These are phyloP conservation scores for Naegleria lovaniensis DNA, from an alignment of 208 protist genomes.

Conservation along the genomic window DNA sequence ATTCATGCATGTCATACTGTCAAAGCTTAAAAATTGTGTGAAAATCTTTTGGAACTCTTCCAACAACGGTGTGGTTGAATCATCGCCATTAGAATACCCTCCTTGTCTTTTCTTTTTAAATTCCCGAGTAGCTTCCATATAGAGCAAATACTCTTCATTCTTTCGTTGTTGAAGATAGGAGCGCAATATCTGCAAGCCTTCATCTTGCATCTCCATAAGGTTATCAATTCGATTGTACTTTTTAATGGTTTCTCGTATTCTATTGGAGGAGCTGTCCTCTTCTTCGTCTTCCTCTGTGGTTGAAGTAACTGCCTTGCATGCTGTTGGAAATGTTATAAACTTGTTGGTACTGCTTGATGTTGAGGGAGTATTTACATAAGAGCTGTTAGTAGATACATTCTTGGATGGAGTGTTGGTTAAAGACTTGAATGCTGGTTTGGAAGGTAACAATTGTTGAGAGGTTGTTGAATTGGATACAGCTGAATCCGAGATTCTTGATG, in stretches of 20 bases:
- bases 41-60: not conserved
- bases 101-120: not conserved
- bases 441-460: no score
- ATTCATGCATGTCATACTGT: not conserved
- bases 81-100: no score
- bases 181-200: not conserved
- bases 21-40: not conserved
- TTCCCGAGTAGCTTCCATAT: not conserved
- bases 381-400: no score
- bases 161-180: not conserved
- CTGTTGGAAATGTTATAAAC: no score
- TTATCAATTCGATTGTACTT: not conserved
- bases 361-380: no score
- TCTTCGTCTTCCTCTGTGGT: not conserved
- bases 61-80: not conserved
- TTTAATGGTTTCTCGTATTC: not conserved
- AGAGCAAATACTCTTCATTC: not conserved
- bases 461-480: no score
- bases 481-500: no score
- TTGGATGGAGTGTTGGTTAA: no score
- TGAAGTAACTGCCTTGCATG: no score
- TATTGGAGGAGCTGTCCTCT: not conserved
- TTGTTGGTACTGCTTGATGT: no score
- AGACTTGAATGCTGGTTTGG: no score
- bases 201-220: not conserved